A percentile compares a stretch with the other conserved stretches of the same genome.
Evolutionary conservation across 768 basidiomycete genomes (phyloP).

Genomic region (Collybia nuda): DNA sequence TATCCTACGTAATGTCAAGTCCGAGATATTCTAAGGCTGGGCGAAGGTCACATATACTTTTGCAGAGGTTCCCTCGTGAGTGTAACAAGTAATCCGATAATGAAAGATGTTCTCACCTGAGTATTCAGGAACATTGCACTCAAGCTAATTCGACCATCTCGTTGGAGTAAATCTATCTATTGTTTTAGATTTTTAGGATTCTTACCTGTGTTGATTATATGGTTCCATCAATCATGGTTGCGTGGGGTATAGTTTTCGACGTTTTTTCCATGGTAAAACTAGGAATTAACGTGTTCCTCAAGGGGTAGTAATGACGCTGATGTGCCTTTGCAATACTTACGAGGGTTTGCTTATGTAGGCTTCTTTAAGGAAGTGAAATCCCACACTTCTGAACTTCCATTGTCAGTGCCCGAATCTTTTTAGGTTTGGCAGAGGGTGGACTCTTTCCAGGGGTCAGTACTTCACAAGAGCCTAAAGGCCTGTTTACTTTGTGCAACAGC

Average conservation of each 20-base stretch:
- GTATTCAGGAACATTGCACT: conserved; percentile 25
- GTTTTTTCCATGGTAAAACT: too few relatives aligned
- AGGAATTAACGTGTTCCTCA: too few relatives aligned
- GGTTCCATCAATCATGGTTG: conserved; percentile 30
- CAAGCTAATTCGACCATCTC: conserved; percentile 27
- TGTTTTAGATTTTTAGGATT: not conserved
- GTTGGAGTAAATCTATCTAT: conserved; percentile 23
- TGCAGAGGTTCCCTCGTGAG: conserved; percentile 32
- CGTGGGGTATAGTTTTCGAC: conserved; percentile 26
- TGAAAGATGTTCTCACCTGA: not conserved
- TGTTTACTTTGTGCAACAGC: not conserved
- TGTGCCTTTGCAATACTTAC: conserved; percentile 29
- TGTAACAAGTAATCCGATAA: not conserved
- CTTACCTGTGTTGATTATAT: not conserved
- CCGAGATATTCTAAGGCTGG: not conserved
- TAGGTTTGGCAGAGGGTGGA: conserved; percentile 38
- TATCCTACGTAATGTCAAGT: not conserved
- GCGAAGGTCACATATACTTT: conserved; percentile 28
- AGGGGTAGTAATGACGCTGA: conserved; percentile 29
- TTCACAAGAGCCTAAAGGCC: not conserved
- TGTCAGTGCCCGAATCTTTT: conserved; percentile 33
- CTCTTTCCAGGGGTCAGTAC: conserved; percentile 33
- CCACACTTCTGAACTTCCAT: not conserved
- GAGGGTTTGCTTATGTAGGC: conserved; percentile 26
- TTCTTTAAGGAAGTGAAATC: not conserved